These are phyloP conservation scores for Nicotiana attenuata DNA, from an alignment of 257 asterid species.

Conservation along the genomic window DNA sequence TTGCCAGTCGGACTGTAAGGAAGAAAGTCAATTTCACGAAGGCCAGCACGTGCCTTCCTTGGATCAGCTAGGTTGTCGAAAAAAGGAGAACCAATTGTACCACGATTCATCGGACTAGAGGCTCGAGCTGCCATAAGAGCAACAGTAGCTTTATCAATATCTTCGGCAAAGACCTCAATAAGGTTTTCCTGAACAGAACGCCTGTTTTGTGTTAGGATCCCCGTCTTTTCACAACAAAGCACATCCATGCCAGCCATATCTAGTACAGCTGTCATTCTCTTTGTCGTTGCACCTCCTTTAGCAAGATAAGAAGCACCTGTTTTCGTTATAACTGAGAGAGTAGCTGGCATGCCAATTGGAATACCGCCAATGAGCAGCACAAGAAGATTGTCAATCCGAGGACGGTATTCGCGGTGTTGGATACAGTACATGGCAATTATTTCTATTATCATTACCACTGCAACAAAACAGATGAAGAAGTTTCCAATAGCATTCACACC, in stretches of 20 bases:
- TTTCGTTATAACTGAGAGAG: constrained; percentile 86
- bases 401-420: constrained; percentile 73
- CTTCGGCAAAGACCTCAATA: constrained; percentile 85
- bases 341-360: constrained; percentile 94
- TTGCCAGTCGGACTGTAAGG: constrained; percentile 90
- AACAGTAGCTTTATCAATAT: constrained; percentile 76
- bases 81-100: too few relatives aligned
- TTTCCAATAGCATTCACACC: constrained; percentile 90
- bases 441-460: constrained; percentile 79
- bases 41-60: constrained; percentile 83
- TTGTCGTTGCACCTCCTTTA: constrained; percentile 57
- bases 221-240: constrained; percentile 85
- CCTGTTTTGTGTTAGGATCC: constrained; percentile 76
- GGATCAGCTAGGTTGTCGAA: constrained; percentile 74
- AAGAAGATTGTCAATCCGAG: constrained; percentile 90
- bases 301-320: constrained; percentile 78
- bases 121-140: constrained; percentile 99
- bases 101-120: constrained; percentile 56
- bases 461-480: constrained; percentile 86
- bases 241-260: constrained; percentile 99
- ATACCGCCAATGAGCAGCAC: constrained; percentile 96
- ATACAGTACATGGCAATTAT: constrained; percentile 84
- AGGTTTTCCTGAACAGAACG: constrained; percentile 88
- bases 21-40: constrained; percentile 74
- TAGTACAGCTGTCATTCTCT: constrained; percentile 89